Evolutionary conservation across 352 stramenopile species (phyloP).

Genomic region (Phytophthora melonis): DNA sequence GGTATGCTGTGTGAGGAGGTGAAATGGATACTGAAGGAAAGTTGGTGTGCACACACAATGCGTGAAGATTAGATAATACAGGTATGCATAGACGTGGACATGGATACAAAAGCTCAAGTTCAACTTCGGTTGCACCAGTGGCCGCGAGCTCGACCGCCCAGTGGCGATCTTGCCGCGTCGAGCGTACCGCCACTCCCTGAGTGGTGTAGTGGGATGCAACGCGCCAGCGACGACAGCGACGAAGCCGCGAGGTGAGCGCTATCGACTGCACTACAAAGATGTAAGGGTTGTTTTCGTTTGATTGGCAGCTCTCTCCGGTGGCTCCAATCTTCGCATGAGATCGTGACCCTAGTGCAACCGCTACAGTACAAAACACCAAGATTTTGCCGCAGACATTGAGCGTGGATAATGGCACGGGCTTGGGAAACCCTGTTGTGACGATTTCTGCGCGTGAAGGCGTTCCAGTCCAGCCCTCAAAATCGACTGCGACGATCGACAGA

Average conservation of each 20-base stretch:
- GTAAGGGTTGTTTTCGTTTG: background rate
- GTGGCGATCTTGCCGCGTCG: slow-evolving; percentile 14
- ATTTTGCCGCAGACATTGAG: background rate
- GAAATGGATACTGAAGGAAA: background rate
- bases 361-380: too few relatives aligned
- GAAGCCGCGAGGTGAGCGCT: background rate
- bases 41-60: background rate
- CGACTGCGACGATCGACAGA: background rate
- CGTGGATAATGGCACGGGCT: background rate
- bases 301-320: background rate
- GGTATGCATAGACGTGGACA: slow-evolving; percentile 1
- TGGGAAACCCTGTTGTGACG: background rate
- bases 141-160: background rate
- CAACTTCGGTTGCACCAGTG: slow-evolving; percentile 10
- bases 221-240: too few relatives aligned
- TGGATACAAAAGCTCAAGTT: slow-evolving; percentile 22
- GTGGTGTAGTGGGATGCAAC: background rate
- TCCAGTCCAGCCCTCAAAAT: background rate
- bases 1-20: background rate
- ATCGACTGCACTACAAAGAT: background rate
- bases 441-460: background rate
- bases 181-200: background rate
- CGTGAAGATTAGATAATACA: background rate
- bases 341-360: background rate
- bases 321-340: too few relatives aligned